phyloP scores from a whole-genome alignment of 129 eudicot species.

The carrot (Daucus carota) region DNA sequence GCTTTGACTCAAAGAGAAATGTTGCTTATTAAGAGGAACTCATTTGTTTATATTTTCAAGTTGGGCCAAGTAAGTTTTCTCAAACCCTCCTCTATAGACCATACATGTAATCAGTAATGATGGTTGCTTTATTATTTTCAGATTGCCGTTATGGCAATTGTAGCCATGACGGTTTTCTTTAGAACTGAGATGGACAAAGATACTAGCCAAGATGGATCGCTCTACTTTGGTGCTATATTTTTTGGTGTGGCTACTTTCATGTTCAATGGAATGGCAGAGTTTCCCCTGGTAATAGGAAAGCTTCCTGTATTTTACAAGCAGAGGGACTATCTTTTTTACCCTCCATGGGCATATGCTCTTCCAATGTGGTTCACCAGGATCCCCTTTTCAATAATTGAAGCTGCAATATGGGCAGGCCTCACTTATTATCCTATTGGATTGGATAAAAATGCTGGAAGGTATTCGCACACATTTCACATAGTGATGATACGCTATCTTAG shows the following conservation, averaged over 20 bases:
- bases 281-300: conserved; percentile 61
- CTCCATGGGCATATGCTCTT: conserved; percentile 66
- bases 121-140: conserved; percentile 6
- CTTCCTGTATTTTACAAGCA: conserved; percentile 84
- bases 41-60: conserved; percentile 62
- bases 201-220: conserved; percentile 21
- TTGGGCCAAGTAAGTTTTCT: conserved; percentile 35
- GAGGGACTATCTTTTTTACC: conserved; percentile 59
- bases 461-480: no score
- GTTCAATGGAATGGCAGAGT: conserved; percentile 69
- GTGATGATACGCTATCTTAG: no score
- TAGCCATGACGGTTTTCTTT: conserved; percentile 51
- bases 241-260: conserved; percentile 25
- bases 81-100: not conserved
- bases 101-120: not conserved
- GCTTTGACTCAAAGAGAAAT: conserved; percentile 49
- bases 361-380: conserved; percentile 65
- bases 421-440: conserved; percentile 65
- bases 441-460: conserved; percentile 71
- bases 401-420: conserved; percentile 37
- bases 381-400: conserved; percentile 58
- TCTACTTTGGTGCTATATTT: conserved; percentile 44
- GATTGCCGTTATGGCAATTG: conserved; percentile 31
- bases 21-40: conserved; percentile 73
- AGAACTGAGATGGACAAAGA: conserved; percentile 54